These are phyloP conservation scores for Zygosaccharomyces rouxii DNA, from an alignment of 805 yeast species.

Conservation along the genomic window DNA sequence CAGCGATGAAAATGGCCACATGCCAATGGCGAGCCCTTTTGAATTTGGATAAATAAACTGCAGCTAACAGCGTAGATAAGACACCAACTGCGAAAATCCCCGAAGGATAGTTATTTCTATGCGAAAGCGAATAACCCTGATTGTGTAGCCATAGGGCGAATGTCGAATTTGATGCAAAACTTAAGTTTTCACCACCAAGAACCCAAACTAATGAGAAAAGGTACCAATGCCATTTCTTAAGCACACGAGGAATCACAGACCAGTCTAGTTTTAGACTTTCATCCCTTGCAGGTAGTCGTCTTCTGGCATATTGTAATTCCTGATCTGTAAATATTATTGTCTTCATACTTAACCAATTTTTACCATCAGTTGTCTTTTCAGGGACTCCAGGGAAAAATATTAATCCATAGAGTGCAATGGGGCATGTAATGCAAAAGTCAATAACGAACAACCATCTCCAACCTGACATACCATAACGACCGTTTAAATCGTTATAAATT, in stretches of 20 bases:
- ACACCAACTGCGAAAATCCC: constrained; percentile 52
- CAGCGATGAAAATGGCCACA: constrained; percentile 44
- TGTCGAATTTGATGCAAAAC: constrained; percentile 44
- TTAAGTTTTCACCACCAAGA: constrained; percentile 46
- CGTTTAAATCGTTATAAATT: constrained; percentile 44
- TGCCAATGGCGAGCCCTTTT: constrained; percentile 47
- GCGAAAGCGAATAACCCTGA: constrained; percentile 40
- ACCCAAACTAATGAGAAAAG: constrained; percentile 50
- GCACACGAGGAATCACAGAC: constrained; percentile 42
- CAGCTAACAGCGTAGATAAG: constrained; percentile 41
- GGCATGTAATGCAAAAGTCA: constrained; percentile 55
- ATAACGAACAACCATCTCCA: constrained; percentile 69
- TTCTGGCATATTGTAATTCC: constrained; percentile 41
- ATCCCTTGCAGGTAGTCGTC: constrained; percentile 40
- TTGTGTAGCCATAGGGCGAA: constrained; percentile 46
- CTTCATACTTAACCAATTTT: constrained; percentile 24
- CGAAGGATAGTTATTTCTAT: constrained; percentile 51
- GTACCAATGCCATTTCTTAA: constrained; percentile 56
- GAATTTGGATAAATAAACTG: constrained; percentile 42
- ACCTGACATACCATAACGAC: constrained; percentile 48
- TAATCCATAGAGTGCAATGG: constrained; percentile 53
- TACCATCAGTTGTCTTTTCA: constrained; percentile 27
- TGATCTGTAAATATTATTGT: constrained; percentile 38
- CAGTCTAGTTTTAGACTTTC: constrained; percentile 38
- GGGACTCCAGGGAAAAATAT: constrained; percentile 59